These are phyloP conservation scores for Coemansia sp. DNA, from an alignment of 192 early-diverging fungal species.

Conservation along the genomic window DNA sequence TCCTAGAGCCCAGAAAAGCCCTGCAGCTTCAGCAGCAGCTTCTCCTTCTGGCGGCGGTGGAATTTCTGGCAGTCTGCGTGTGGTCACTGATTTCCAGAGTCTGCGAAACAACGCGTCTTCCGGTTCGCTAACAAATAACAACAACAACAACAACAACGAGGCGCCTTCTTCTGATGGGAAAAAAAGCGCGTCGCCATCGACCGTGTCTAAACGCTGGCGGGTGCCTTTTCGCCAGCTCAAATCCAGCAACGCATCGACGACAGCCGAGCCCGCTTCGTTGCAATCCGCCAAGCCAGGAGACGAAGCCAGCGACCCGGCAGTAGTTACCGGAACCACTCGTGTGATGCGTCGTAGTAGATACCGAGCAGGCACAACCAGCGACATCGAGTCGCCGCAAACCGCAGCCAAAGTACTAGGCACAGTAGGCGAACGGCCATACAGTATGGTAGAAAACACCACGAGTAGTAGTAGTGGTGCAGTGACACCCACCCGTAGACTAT, in stretches of 20 bases:
- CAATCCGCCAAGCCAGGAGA: neutral
- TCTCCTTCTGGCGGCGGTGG: neutral
- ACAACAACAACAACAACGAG: conserved; percentile 6
- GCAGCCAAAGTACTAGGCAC: conserved; percentile 13
- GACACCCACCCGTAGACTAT: conserved; percentile 5
- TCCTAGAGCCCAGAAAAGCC: conserved; percentile 16
- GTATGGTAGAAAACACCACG: conserved; percentile 52
- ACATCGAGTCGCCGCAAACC: conserved; percentile 43
- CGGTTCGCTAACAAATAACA: neutral
- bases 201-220: conserved; percentile 38
- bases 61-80: conserved; percentile 19
- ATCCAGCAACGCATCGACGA: neutral
- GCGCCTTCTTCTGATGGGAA: conserved; percentile 24
- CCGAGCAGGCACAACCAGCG: conserved; percentile 55
- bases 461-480: conserved; percentile 16
- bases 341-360: conserved; percentile 35
- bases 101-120: conserved; percentile 16
- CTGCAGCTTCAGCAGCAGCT: neutral
- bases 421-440: conserved; percentile 31
- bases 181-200: conserved; percentile 44
- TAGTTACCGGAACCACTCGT: neutral
- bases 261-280: neutral
- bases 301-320: conserved; percentile 3
- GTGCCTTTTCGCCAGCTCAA: conserved; percentile 42
- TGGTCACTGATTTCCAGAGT: conserved; percentile 40